These are phyloP conservation scores for Didymosphaeria variabile DNA, from an alignment of 2,329 filamentous ascomycete species.

Conservation along the genomic window DNA sequence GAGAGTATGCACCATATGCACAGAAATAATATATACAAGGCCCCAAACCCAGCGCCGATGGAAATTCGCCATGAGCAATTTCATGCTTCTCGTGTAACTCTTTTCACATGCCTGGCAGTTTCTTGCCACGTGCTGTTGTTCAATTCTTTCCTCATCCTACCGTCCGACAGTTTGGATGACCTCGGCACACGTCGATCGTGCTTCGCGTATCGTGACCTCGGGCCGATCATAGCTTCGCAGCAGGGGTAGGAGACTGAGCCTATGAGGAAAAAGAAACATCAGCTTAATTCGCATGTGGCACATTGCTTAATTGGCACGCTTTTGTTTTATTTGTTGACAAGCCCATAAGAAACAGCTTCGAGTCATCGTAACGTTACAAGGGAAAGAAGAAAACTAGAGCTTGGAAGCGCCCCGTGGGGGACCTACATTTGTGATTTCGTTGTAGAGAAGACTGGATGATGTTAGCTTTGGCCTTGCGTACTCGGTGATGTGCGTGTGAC, in stretches of 20 bases:
- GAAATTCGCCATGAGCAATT: no score
- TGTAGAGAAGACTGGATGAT: conserved; percentile 75
- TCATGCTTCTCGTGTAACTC: no score
- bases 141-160: neutral
- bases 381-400: conserved; percentile 40
- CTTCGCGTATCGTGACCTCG: neutral
- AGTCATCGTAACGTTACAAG: conserved; percentile 8
- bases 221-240: conserved; percentile 9
- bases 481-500: conserved; percentile 44
- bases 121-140: neutral
- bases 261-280: conserved; percentile 1
- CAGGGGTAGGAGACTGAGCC: conserved; percentile 8
- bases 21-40: no score
- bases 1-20: no score
- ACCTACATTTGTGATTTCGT: conserved; percentile 83
- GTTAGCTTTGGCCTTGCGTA: conserved; percentile 24
- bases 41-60: no score
- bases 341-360: neutral
- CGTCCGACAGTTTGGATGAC: conserved; percentile 1
- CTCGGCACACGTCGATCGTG: neutral
- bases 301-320: neutral
- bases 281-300: conserved; percentile 9
- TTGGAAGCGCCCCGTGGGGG: conserved; percentile 64
- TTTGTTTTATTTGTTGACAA: conserved; percentile 9
- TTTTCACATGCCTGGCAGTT: neutral